Base-by-base conservation (phyloP, 208 protist species). In the Acanthamoeba triangularis region DNA sequence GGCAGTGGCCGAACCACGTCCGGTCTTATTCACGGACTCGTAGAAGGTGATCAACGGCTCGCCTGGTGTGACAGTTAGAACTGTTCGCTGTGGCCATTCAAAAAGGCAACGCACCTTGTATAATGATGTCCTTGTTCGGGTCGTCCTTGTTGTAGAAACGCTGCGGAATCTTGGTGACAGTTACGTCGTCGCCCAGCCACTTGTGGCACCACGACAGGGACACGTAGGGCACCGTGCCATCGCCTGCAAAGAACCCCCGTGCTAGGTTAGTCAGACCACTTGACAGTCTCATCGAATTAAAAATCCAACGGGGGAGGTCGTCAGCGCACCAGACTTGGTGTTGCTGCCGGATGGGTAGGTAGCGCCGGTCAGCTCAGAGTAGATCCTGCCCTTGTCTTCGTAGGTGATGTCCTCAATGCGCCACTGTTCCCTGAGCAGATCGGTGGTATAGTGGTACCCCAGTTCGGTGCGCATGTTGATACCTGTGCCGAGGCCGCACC, bases 401-500 rank as follows among this genome's bases (percentile, higher is more conserved):
- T 37, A 90, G 30, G 44, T 65, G 54, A 90, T 41, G 52, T 90
- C 80, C 28, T 67, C 49, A 10, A 90, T 90, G 47, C 54, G 44
- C 80, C 80, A 90, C n/a, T 56, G 44, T 47, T 65, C 80, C 28
- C 33, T 10, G 11, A 63, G 14, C 44, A 65, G 28, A 25, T 65
- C 80, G 23, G 44, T 90, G 14, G 44, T 11, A n/a, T 65, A 90
- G 28, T 56, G 44, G 49, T 90, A 90, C 14, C 80, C 54, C n/a
- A 90, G 47, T 37, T 90, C 52, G n/a, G 80, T 90, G 16, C 80
- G 78, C 49, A 87, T 49, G 78, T 87, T 54, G 78, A 87, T 80
- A n/a, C 69, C 56, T 63, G 11, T 56, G 52, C 52, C 11, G 16
- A 56, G 14, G 52, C 11, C 11, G 1, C 52, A 56, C 52, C 14